phyloP scores from a whole-genome alignment of 2,329 filamentous ascomycete species.

The Fusarium buharicum region DNA sequence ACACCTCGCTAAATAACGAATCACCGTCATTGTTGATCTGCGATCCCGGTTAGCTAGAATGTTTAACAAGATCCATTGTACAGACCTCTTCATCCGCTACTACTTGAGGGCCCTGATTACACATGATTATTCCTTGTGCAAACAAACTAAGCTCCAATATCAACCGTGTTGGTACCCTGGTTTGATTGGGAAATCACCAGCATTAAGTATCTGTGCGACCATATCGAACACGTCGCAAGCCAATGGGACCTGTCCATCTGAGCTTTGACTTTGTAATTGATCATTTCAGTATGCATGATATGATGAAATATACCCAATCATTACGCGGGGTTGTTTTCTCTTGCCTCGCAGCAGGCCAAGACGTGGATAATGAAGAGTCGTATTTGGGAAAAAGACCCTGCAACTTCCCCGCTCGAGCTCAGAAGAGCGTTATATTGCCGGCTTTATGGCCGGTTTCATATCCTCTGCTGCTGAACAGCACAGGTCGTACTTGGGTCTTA shows the following conservation, averaged over 20 bases:
- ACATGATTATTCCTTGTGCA: background rate
- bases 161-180: too few species aligned
- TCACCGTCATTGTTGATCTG: background rate
- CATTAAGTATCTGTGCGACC: background rate
- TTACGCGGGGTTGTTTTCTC: background rate
- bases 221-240: background rate
- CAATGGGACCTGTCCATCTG: background rate
- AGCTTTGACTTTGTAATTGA: background rate
- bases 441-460: background rate
- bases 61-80: background rate
- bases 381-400: background rate
- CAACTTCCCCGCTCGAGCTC: background rate
- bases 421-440: background rate
- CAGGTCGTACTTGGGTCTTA: background rate
- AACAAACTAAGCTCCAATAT: background rate
- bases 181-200: background rate
- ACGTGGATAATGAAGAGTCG: background rate
- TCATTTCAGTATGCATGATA: slow-evolving; percentile 1
- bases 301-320: background rate
- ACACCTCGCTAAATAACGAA: slow-evolving; percentile 1
- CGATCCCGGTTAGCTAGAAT: background rate
- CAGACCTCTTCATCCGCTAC: slow-evolving; percentile 5
- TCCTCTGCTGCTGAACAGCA: too few species aligned
- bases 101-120: background rate
- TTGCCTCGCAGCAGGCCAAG: background rate